Conservation (phyloP, 306 rosid species). For the Cicer judaicum region DNA sequence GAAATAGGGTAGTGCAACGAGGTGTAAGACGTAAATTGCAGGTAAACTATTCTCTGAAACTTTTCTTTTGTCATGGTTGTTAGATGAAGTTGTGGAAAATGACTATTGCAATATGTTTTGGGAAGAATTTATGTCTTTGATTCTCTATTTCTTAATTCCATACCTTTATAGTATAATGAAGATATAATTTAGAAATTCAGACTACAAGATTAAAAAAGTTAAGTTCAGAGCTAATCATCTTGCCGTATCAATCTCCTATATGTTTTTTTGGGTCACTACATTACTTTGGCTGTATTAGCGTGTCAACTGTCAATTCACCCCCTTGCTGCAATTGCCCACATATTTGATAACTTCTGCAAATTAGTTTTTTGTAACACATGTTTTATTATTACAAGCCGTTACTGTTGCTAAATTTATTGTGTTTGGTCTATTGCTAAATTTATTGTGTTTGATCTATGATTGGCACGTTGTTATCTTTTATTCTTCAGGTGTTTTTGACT, state of each 20-base stretch:
- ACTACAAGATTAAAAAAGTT: conserved; percentile 4
- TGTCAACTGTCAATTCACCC: conserved; percentile 14
- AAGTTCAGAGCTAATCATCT: conserved; percentile 5
- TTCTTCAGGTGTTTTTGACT: conserved; percentile 73
- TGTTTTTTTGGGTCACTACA: neutral
- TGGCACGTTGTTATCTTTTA: conserved; percentile 4
- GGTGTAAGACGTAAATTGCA: conserved; percentile 82
- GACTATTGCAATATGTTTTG: neutral
- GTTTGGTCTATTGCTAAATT: conserved; percentile 29
- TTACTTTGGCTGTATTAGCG: conserved; percentile 19
- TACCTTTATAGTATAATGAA: neutral
- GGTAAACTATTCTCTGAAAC: conserved; percentile 55
- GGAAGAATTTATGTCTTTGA: conserved; percentile 4
- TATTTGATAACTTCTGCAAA: conserved; percentile 10
- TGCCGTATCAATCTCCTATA: conserved; percentile 1
- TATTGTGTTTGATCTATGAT: conserved; percentile 31
- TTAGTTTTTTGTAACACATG: neutral
- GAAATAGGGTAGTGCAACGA: conserved; percentile 87
- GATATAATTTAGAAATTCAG: neutral
- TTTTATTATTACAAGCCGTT: conserved; percentile 13
- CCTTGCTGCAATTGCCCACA: conserved; percentile 8
- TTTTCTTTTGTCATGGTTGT: conserved; percentile 18
- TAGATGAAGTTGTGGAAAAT: conserved; percentile 17
- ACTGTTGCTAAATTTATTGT: conserved; percentile 11
- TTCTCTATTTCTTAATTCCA: neutral